Evolutionary conservation across 805 yeast species (phyloP).

Genomic region (Candida broadrunensis): DNA sequence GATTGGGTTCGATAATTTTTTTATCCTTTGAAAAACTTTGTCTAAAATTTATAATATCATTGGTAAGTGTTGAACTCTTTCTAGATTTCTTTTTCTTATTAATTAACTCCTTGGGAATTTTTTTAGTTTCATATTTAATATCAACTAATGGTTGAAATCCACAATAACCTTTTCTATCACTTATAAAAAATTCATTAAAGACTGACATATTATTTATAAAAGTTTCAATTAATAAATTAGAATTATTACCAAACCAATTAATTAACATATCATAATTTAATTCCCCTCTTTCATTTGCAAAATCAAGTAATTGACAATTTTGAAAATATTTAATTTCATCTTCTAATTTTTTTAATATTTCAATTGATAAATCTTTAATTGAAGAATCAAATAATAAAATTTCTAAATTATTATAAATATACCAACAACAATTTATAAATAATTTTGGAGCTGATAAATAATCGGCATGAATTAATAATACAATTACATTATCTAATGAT

Average conservation of each 20-base stretch:
- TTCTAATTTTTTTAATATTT: slow-evolving; percentile 25
- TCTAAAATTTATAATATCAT: slow-evolving; percentile 21
- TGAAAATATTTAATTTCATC: slow-evolving; percentile 22
- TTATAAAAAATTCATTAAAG: slow-evolving; percentile 32
- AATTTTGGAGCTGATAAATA: slow-evolving; percentile 51
- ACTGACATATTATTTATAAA: slow-evolving; percentile 17
- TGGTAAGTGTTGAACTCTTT: slow-evolving; percentile 19
- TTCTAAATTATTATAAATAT: slow-evolving; percentile 63
- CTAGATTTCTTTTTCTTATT: slow-evolving; percentile 19
- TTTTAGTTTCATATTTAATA: slow-evolving; percentile 16
- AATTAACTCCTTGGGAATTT: not conserved
- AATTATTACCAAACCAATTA: slow-evolving; percentile 19
- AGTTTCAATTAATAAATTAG: slow-evolving; percentile 13
- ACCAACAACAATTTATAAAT: slow-evolving; percentile 63
- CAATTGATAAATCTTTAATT: slow-evolving; percentile 24
- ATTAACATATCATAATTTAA: slow-evolving; percentile 6
- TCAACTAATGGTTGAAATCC: slow-evolving; percentile 38
- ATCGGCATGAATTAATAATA: slow-evolving; percentile 54
- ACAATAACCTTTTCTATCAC: slow-evolving; percentile 28
- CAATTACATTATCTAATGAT: slow-evolving; percentile 55
- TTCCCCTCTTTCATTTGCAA: slow-evolving; percentile 15
- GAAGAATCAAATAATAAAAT: slow-evolving; percentile 49
- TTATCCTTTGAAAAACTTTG: slow-evolving; percentile 16
- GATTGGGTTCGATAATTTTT: slow-evolving; percentile 13
- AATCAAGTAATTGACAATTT: slow-evolving; percentile 22